Base-by-base conservation (phyloP, 2,329 filamentous ascomycete species). In the Xylaria sp. region DNA sequence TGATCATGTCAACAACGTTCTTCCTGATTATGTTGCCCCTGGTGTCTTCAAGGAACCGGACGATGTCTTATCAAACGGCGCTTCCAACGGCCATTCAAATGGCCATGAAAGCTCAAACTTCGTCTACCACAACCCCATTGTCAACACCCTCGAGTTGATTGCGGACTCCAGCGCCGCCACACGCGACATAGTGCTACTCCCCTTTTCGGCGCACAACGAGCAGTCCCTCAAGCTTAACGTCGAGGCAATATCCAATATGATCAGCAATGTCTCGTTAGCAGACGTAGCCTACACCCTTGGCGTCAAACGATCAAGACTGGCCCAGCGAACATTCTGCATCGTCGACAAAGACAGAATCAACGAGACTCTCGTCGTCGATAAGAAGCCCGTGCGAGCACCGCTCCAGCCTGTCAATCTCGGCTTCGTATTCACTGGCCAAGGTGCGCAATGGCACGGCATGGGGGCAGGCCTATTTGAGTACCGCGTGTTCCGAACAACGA, bases 361-460 rank as follows among this genome's bases (percentile, higher is more conserved):
- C 2, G 13, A 10, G 9, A 39, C 37, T 10, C 19, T 55, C 3
- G 23, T 11, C 1, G 39, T 18, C 39, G n/a, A 46, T 5, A 35
- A 50, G 2, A 35, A 16, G 18, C 13, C 16, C 2, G 0, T 7
- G 9, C 7, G 37, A 11, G 34, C 37, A 4, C 51, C 23, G 4
- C 1, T 52, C 2, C n/a, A 58, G 16, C 30, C 48, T 3, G 37
- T 5, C 30, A 55, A 49, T 0, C 7, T 63, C 1, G 63, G 35
- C 1, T 65, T 61, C 11, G 59, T 64, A 3, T 63, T 65, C 10
- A 65, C 59, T 0, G 72, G 72, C 3, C 72, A 74, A 58, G 72
- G 72, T 0, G 68, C 70, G 1, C 71, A 73, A 55, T 74, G 72
- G 57, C 62, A 61, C 7, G 67, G 61, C n/a, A 69, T 73, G 63